Base-by-base conservation (phyloP, 2,329 filamentous ascomycete genomes). In the Ceratocystis colombiana region DNA sequence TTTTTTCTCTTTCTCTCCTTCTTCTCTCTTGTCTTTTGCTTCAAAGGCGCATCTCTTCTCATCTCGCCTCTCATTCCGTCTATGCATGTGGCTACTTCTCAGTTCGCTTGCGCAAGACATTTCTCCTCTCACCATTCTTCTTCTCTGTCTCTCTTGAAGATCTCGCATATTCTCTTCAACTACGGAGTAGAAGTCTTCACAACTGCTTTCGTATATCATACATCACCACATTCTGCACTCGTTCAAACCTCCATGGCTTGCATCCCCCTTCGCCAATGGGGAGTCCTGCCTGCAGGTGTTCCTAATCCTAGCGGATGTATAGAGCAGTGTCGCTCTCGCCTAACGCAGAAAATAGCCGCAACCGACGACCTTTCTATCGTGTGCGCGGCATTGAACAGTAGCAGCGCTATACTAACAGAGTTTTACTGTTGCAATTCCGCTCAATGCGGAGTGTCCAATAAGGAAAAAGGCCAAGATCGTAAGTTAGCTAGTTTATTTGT, bases 371-470 rank as follows among this genome's bases (percentile, higher is more conserved):
- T 67, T 12, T 20, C 33, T 25, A 59, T 55, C 8, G 20, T 68
- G 8, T 69, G 68, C 15, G 33, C 33, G 17, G 64, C 62, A 8
- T 61, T 68, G 20, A 41, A 44, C 55, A 37, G 20, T 7, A 57
- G 53, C 22, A 46, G 50, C 25, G 28, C 48, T 5, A 33, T 28
- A 3, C 45, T 69, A 28, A 30, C 30, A 1, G 61, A 66, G n/a
- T 62, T 69, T 15, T 69, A 69, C 44, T 69, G 68, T 22, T 69
- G 68, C 20, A 64, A 68, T 45, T 69, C 68, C 3, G 66, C 62
- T 22, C 66, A 66, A 8, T 69, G 68, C 37, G 67, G 68, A 7
- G 68, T 69, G 15, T 67, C 62, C 7, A 67, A 68, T 37, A 62
- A 59, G 10, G 25, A 44, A 7, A 48, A 28, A 10, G 68, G 67